phyloP scores from a whole-genome alignment of 495 filamentous ascomycete genomes.

The Penicillium paradoxum region DNA sequence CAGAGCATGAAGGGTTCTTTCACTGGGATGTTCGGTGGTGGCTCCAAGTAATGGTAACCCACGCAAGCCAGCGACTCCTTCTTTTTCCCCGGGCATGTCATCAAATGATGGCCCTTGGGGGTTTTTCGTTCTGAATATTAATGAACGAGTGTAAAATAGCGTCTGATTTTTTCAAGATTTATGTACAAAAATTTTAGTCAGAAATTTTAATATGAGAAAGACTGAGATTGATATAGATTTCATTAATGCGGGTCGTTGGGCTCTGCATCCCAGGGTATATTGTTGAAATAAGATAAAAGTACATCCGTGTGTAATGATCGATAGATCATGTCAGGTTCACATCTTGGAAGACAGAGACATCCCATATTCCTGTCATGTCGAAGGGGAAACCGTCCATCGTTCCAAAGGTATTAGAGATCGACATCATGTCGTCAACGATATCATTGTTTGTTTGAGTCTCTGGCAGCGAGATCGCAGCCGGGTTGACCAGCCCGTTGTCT shows the following conservation, averaged over 20 bases:
- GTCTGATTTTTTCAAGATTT: slow-evolving; percentile 26
- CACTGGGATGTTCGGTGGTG: slow-evolving; percentile 49
- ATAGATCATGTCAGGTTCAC: slow-evolving; percentile 34
- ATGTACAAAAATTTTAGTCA: slow-evolving; percentile 40
- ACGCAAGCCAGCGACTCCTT: neutral
- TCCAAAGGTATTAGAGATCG: slow-evolving; percentile 45
- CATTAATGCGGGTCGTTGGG: slow-evolving; percentile 1
- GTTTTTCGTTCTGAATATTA: slow-evolving; percentile 24
- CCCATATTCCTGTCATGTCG: slow-evolving; percentile 50
- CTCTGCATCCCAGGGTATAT: slow-evolving; percentile 22
- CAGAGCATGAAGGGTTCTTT: slow-evolving; percentile 71
- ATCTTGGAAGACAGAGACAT: slow-evolving; percentile 46
- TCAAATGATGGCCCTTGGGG: slow-evolving; percentile 23
- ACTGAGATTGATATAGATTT: slow-evolving; percentile 17
- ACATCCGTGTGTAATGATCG: neutral
- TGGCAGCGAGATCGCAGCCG: slow-evolving; percentile 40
- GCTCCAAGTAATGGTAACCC: slow-evolving; percentile 29
- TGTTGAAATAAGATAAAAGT: slow-evolving; percentile 6
- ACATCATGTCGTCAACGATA: slow-evolving; percentile 51
- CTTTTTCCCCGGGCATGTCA: slow-evolving; percentile 16
- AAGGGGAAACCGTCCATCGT: slow-evolving; percentile 50
- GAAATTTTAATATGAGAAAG: slow-evolving; percentile 25
- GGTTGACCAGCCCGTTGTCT: slow-evolving; percentile 37
- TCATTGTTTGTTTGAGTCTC: slow-evolving; percentile 49
- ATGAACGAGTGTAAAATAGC: slow-evolving; percentile 43